phyloP scores from a whole-genome alignment of 208 protist species.

The Crithidia thermophila region DNA sequence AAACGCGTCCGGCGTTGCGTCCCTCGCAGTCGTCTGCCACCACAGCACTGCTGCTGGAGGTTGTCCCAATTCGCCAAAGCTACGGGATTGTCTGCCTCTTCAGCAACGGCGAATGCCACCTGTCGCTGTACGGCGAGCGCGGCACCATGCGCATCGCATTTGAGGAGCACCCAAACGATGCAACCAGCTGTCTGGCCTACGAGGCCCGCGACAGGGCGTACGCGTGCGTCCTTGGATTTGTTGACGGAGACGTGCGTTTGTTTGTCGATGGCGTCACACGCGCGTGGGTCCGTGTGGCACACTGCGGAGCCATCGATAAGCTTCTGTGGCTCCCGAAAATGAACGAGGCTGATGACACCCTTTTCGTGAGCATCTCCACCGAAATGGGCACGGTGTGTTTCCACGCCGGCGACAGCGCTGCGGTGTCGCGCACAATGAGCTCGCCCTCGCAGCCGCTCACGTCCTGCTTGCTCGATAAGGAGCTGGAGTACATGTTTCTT shows the following conservation, averaged over 20 bases:
- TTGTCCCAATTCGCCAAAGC: constrained; percentile 22
- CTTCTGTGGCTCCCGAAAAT: constrained; percentile 31
- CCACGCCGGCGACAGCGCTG: constrained; percentile 48
- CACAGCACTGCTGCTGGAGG: constrained; percentile 31
- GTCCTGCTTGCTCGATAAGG: constrained; percentile 48
- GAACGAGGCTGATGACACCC: constrained; percentile 38
- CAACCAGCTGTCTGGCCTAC: constrained; percentile 44
- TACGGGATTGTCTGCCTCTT: constrained; percentile 36
- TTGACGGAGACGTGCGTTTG: constrained; percentile 45
- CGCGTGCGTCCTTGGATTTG: constrained; percentile 44
- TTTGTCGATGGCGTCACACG: constrained; percentile 32
- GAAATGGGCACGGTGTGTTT: constrained; percentile 67
- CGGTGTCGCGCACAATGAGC: constrained; percentile 54
- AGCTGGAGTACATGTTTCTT: constrained; percentile 57
- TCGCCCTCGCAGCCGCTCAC: constrained; percentile 73
- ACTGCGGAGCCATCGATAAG: constrained; percentile 46
- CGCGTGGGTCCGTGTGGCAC: constrained; percentile 32
- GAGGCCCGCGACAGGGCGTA: constrained; percentile 11
- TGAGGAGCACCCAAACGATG: constrained; percentile 38
- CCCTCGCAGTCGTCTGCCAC: not conserved
- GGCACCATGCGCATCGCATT: constrained; percentile 28
- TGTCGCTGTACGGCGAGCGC: constrained; percentile 22
- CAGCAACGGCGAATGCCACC: constrained; percentile 39
- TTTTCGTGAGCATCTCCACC: constrained; percentile 67
- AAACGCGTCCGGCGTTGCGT: not conserved